Percentiles rank a stretch among this genome's conserved stretches.
phyloP scores from a whole-genome alignment of 208 protist species.

The Novymonas esmeraldas region DNA sequence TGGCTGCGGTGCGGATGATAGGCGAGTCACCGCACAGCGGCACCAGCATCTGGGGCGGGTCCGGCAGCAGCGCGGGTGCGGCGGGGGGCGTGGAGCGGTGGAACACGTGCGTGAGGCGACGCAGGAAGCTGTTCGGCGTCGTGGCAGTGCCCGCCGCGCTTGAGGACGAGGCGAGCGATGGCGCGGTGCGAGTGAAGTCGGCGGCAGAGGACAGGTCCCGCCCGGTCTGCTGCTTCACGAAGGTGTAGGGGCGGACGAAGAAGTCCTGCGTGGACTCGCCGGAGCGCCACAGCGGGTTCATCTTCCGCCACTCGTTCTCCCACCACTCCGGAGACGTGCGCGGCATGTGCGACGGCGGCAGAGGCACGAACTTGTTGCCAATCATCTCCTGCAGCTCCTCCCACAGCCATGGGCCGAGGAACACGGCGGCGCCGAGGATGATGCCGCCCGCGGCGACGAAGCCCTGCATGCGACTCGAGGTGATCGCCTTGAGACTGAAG shows the following conservation, averaged over 20 bases:
- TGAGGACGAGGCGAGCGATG: constrained; percentile 8
- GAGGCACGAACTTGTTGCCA: constrained; percentile 64
- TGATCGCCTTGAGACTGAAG: constrained; percentile 55
- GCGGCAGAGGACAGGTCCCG: constrained; percentile 68
- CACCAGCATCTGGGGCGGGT: constrained; percentile 60
- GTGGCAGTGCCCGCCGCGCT: neutral
- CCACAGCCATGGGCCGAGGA: constrained; percentile 79
- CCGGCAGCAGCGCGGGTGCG: neutral
- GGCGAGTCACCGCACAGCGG: constrained; percentile 91
- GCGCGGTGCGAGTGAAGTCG: constrained; percentile 43
- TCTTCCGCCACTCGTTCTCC: constrained; percentile 92
- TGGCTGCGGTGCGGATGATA: constrained; percentile 66
- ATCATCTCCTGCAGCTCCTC: constrained; percentile 77
- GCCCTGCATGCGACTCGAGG: constrained; percentile 62
- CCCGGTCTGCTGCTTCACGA: constrained; percentile 68
- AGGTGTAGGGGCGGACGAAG: constrained; percentile 66
- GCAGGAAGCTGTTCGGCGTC: neutral
- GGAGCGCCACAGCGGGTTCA: constrained; percentile 75
- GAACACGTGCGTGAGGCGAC: constrained; percentile 8
- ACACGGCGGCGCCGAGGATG: constrained; percentile 60
- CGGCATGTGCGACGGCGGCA: constrained; percentile 68
- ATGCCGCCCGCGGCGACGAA: constrained; percentile 71
- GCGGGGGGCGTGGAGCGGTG: neutral
- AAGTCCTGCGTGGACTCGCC: constrained; percentile 69
- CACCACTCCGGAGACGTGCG: constrained; percentile 82